Evolutionary conservation across 805 yeast genomes (phyloP), one percentile per base, ranked within the genome.

Genomic region (Saccharomycopsis guyanensis): DNA sequence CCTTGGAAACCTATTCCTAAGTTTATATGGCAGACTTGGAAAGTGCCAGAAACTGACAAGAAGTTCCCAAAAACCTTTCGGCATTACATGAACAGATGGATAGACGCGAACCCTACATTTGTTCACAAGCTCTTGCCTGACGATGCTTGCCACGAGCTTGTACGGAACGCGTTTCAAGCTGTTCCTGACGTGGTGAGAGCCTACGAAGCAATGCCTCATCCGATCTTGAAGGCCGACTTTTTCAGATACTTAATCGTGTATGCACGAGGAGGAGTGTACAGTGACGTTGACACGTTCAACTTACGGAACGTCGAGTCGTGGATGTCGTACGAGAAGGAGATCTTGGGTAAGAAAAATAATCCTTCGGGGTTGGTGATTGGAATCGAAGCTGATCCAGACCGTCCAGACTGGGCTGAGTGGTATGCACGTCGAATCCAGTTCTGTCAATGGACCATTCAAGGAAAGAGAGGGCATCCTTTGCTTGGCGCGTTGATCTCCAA

Each of bases 371-470:
- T 91, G 20, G 80, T 82, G 2, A 75, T 91, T 5, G 97, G 97
- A 0, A 86, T 91, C 37, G 98, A 93, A 61, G 96, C 97, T 1
- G 98, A 91, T 56, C 96, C 97, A 0, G 96, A 91, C 61, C 71
- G 97, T 54, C 81, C 81, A 0, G 97, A 91, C 63, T 93, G 97
- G 98, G 66, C 74, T 27, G 82, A 82, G 5, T 88, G 93, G 88
- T 91, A 87, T 59, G 94, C 96, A 0, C 73, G 96, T 42, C 71
- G 97, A 51, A 78, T 91, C 39, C 98, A 91, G 65, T 85, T 91
- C 57, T 89, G 97, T 60, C 97, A 91, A 64, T 91, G 98, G 98
- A 86, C 96, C 0, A 80, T 91, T 41, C 91, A 85, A 64, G 75
- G 87, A 16, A 89, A 87, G 58, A 76, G 74, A 19, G 97, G 97